Evolutionary conservation across 1,139 yeast species (phyloP), one percentile per base, ranked within the genome.

Genomic region (Debaryomyces fabryi): DNA sequence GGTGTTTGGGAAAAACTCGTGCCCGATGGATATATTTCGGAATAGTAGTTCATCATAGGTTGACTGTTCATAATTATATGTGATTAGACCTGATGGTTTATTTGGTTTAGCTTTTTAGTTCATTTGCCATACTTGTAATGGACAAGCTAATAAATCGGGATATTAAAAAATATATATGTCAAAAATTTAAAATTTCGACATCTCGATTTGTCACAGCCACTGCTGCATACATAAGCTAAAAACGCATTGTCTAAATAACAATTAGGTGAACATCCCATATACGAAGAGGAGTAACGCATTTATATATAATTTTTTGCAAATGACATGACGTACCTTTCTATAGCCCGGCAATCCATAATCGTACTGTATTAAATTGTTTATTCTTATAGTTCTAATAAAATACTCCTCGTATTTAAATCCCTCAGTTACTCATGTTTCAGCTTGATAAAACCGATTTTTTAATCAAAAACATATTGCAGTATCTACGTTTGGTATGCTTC

Each of bases 281-380:
- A 40, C 43, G 36, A 30, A 30, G 43, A 40, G 43, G 43, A 40
- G 43, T 40, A 40, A 30, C 23, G 42, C 25, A 39, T 18, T n/a
- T 20, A n/a, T 12, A 16, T 25, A 10, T 6, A 9, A 15, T 10
- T 13, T n/a, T 16, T 8, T 23, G n/a, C 15, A 12, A 27, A 29
- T 18, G 34, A 29, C 42, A 29, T 29, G 13, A 29, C 20, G 35
- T 30, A 18, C 36, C 12, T 16, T 8, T 30, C 42, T 29, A 29
- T 27, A 21, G 34, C 15, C 42, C 33, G 42, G 42, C 27, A 36
- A 20, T 24, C 10, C 39, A 18, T 16, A 16, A 20, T 10, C 12
- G n/a, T 5, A 5, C 24, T 34, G 13, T 34, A 16, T 16, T 10
- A 23, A 16, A 9, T 6, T 1, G 6, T 2, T 30, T n/a, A 8